Percentiles rank a stretch among this genome's conserved stretches.
Conservation (phyloP, 345 rosid genomes). For the Brassica carinata region DNA sequence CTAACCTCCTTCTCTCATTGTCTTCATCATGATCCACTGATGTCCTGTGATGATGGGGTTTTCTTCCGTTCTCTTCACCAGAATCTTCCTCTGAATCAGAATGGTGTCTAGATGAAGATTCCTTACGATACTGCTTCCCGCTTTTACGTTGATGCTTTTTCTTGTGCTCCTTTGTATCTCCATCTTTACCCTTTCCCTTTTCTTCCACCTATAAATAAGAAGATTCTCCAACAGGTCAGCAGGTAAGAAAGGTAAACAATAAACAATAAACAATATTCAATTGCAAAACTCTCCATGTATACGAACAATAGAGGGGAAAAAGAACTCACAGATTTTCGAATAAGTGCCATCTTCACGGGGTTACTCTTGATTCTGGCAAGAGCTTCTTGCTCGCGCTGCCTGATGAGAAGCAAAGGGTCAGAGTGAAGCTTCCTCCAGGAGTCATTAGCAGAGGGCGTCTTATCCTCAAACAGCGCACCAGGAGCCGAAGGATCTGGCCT, state of each 20-base stretch:
- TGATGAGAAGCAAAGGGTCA: slow-evolving; percentile 87
- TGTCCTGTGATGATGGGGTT: slow-evolving; percentile 25
- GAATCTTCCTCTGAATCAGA: slow-evolving; percentile 42
- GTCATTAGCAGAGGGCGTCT: slow-evolving; percentile 78
- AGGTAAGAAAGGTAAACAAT: background rate
- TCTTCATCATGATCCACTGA: slow-evolving; percentile 34
- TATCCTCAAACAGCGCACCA: slow-evolving; percentile 90
- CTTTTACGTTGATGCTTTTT: slow-evolving; percentile 42
- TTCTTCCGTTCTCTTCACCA: slow-evolving; percentile 43
- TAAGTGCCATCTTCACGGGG: slow-evolving; percentile 84
- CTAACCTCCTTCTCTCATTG: slow-evolving; percentile 23
- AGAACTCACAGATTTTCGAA: slow-evolving; percentile 74
- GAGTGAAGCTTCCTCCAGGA: slow-evolving; percentile 94
- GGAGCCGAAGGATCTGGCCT: slow-evolving; percentile 55
- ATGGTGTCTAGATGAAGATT: slow-evolving; percentile 38
- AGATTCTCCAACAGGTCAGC: slow-evolving; percentile 13
- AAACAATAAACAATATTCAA: background rate
- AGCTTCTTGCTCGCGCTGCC: slow-evolving; percentile 93
- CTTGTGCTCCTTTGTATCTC: slow-evolving; percentile 42
- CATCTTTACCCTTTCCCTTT: slow-evolving; percentile 49
- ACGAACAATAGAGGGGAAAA: background rate
- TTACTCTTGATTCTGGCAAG: slow-evolving; percentile 90
- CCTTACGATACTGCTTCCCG: slow-evolving; percentile 52
- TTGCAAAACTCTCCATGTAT: background rate
- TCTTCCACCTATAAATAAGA: slow-evolving; percentile 49